Evolutionary conservation across 331 rosid species (phyloP).

Genomic region (Rosa hybrid): DNA sequence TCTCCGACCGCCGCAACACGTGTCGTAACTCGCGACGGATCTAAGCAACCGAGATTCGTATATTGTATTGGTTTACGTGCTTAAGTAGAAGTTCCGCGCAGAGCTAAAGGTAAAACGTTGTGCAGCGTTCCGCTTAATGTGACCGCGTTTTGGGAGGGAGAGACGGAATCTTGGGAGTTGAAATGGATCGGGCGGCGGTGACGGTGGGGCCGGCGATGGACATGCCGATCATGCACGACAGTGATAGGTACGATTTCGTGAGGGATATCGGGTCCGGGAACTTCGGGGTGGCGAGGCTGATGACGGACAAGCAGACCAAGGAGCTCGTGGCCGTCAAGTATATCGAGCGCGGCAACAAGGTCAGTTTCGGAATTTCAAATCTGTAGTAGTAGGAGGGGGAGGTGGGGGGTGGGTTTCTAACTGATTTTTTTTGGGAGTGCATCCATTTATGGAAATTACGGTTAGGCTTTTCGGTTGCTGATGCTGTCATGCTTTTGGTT

Average conservation of each 20-base stretch:
- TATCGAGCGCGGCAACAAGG: constrained; percentile 92
- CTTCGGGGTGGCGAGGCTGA: constrained; percentile 86
- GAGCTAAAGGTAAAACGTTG: too few relatives aligned
- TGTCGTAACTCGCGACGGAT: too few relatives aligned
- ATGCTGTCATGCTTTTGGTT: neutral
- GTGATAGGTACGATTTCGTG: constrained; percentile 84
- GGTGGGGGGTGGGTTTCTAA: neutral
- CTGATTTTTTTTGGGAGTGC: neutral
- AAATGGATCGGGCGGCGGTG: constrained; percentile 73
- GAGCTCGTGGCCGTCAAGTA: constrained; percentile 96
- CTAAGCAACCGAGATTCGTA: too few relatives aligned
- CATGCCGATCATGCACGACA: constrained; percentile 90
- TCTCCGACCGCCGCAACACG: too few relatives aligned
- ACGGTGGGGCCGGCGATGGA: constrained; percentile 67
- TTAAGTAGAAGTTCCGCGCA: too few relatives aligned
- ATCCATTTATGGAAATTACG: constrained; percentile 21
- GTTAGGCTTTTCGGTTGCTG: neutral
- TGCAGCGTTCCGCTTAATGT: constrained; percentile 24
- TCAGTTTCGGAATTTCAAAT: constrained; percentile 25
- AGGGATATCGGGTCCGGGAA: constrained; percentile 89
- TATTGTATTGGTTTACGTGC: too few relatives aligned
- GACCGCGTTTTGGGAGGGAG: constrained; percentile 24
- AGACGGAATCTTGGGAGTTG: constrained; percentile 12
- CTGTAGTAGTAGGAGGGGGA: neutral
- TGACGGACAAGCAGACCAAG: constrained; percentile 78